Evolutionary conservation across 192 early-diverging fungal species (phyloP).

Genomic region (Chytriomyces sp.): DNA sequence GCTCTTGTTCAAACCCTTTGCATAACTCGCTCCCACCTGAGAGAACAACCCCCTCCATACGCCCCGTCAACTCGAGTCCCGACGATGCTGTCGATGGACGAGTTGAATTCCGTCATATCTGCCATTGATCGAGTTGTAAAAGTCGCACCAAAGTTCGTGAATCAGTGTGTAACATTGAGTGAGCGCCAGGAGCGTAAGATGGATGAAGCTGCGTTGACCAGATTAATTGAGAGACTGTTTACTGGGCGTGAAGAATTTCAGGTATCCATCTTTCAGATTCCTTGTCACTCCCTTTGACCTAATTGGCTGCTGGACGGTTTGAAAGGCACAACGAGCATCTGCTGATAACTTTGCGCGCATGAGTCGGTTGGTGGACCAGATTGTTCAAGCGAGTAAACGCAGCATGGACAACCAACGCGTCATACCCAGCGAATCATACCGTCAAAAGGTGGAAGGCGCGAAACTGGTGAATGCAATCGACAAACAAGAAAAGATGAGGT

Average conservation of each 20-base stretch:
- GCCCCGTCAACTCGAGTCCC: not conserved
- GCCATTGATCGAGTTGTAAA: constrained; percentile 46
- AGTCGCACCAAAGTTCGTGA: constrained; percentile 43
- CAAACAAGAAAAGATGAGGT: constrained; percentile 40
- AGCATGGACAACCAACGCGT: constrained; percentile 48
- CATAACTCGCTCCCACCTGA: constrained; percentile 13
- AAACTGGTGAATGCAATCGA: constrained; percentile 33
- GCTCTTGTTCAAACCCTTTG: constrained; percentile 41
- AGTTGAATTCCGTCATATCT: constrained; percentile 29
- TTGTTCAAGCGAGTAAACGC: constrained; percentile 39
- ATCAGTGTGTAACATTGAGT: constrained; percentile 44
- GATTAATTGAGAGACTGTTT: constrained; percentile 42
- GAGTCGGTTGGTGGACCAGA: constrained; percentile 45
- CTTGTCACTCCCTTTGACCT: not conserved
- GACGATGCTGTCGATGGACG: constrained; percentile 2
- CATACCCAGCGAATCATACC: constrained; percentile 21
- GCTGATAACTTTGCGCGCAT: constrained; percentile 4
- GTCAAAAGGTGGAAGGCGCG: constrained; percentile 40
- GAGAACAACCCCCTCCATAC: constrained; percentile 35
- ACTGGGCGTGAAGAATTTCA: constrained; percentile 43
- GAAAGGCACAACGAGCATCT: constrained; percentile 23
- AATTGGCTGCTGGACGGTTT: too few relatives aligned
- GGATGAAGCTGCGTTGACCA: constrained; percentile 44
- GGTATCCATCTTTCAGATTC: constrained; percentile 9
- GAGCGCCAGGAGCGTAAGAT: constrained; percentile 42